Percentiles rank a stretch among this genome's conserved stretches.
phyloP scores from a whole-genome alignment of 2,329 filamentous ascomycete genomes.

The Chrysoporthe austroafricana region DNA sequence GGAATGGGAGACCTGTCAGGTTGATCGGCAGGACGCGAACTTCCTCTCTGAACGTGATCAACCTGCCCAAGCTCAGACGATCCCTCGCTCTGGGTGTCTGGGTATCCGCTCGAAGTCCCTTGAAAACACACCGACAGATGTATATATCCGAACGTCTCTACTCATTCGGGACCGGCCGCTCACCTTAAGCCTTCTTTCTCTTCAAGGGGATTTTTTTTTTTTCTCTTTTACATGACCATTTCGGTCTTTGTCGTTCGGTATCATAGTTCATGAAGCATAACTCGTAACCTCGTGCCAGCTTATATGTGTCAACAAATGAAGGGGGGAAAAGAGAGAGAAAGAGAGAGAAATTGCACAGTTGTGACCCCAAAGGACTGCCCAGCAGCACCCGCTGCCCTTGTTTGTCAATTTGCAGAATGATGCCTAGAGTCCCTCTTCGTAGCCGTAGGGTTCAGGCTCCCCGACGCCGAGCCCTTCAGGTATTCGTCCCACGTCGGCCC shows the following conservation, averaged over 20 bases:
- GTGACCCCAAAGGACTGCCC: not conserved
- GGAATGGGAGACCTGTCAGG: not conserved
- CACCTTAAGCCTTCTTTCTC: not conserved
- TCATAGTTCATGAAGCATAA: conserved; percentile 2
- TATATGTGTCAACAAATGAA: conserved; percentile 9
- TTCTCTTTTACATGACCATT: no score
- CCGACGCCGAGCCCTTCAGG: conserved; percentile 30
- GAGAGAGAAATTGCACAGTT: not conserved
- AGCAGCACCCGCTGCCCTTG: no score
- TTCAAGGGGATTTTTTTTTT: not conserved
- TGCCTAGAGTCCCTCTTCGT: conserved; percentile 21
- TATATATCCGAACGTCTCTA: not conserved
- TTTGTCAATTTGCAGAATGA: conserved; percentile 11
- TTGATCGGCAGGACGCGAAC: not conserved
- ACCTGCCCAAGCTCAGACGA: not conserved
- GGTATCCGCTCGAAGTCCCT: not conserved
- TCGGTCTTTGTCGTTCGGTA: not conserved
- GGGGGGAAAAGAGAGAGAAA: not conserved
- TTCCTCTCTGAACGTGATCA: not conserved
- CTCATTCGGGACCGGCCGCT: not conserved
- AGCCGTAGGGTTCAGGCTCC: conserved; percentile 19
- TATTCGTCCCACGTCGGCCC: conserved; percentile 40
- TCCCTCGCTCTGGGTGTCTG: not conserved
- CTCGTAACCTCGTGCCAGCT: not conserved
- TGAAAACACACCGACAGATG: not conserved